Evolutionary conservation across 148 eudicot species (phyloP), one percentile per base, ranked within the genome.

Genomic region (Beta vulgaris): DNA sequence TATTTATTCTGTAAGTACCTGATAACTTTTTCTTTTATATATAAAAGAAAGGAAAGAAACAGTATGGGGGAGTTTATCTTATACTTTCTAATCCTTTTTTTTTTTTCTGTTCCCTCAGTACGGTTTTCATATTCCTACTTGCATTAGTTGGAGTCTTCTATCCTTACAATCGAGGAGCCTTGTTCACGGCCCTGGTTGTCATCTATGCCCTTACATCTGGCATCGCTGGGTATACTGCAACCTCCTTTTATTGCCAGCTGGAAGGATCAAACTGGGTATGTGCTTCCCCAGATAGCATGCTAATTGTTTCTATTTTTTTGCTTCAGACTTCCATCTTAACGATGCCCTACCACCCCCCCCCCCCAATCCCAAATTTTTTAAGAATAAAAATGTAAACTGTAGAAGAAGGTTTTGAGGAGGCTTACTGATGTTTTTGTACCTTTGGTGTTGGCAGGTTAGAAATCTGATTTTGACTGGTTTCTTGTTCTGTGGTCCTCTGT

Each of bases 1-100:
- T 91, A 39, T 89, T 91, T 74, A 80, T 91, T 73, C 87, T 91
- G 92, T 91, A 87, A 88, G 91, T 78, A 6, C 44, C 28, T 31
- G 3, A 15, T 39, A 34, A 53, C 19, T 42, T 40, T 6, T 34
- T n/a, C n/a, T n/a, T n/a, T n/a, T n/a, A n/a, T n/a, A n/a, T n/a
- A n/a, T n/a, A n/a, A n/a, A n/a, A n/a, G n/a, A n/a, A n/a, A n/a
- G n/a, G n/a, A n/a, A n/a, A n/a, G n/a, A n/a, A n/a, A n/a, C n/a
- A n/a, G 39, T n/a, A 51, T 29, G 28, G 31, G 23, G 26, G 60
- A 49, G 67, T 68, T 28, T 21, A 46, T 34, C 13, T 7, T 40
- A 31, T 62, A 31, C 21, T 39, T 11, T 44, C 43, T 63, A 46
- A 61, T 78, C 71, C 53, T 42, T 69, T 44, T 23, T 57, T 9